phyloP scores from a whole-genome alignment of 495 filamentous ascomycete genomes.

The Amphirosellinia nigrospora region DNA sequence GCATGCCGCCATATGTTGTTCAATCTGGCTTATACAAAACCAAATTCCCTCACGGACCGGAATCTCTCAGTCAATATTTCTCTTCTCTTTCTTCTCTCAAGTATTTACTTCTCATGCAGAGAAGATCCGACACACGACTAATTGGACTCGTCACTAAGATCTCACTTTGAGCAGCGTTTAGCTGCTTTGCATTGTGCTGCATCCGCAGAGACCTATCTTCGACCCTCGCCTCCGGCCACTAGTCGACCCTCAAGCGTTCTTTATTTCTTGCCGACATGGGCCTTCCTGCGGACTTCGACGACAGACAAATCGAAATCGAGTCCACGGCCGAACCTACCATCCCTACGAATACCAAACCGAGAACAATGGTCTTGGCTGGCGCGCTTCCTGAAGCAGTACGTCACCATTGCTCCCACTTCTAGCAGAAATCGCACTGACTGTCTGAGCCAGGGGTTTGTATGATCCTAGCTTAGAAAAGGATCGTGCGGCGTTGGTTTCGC shows the following conservation, averaged over 20 bases:
- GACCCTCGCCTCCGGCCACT: conserved; percentile 16
- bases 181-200: conserved; percentile 11
- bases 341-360: conserved; percentile 85
- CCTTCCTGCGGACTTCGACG: conserved; percentile 61
- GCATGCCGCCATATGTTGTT: not conserved
- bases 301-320: conserved; percentile 59
- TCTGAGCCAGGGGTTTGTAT: conserved; percentile 73
- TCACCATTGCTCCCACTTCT: conserved; percentile 17
- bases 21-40: not conserved
- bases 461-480: conserved; percentile 97
- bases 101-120: not conserved
- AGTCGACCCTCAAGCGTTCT: conserved; percentile 4
- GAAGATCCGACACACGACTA: not conserved
- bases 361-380: conserved; percentile 93
- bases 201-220: not conserved
- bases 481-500: conserved; percentile 99
- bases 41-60: conserved; percentile 3
- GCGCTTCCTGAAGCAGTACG: conserved; percentile 92
- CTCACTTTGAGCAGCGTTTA: conserved; percentile 12
- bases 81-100: not conserved
- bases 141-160: not conserved
- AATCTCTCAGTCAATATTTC: not conserved
- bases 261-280: conserved; percentile 62
- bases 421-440: conserved; percentile 26
- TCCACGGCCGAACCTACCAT: conserved; percentile 59